Evolutionary conservation across 2,329 filamentous ascomycete genomes (phyloP).

Genomic region (Zalaria obscura): DNA sequence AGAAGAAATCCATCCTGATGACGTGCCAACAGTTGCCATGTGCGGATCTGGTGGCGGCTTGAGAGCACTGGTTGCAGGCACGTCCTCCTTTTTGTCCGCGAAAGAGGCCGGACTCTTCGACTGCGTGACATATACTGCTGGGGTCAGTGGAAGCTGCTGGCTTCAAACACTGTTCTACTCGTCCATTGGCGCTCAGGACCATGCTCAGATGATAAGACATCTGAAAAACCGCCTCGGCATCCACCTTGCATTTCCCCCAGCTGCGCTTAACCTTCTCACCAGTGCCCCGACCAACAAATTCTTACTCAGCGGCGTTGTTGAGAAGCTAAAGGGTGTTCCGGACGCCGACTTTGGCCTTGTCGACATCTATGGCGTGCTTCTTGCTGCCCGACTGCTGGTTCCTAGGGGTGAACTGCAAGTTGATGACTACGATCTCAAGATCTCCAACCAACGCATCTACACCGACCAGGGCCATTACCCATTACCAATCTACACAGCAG

Average conservation of each 20-base stretch:
- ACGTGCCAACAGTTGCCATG: constrained; percentile 85
- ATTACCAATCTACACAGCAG: constrained; percentile 87
- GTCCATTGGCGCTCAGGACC: constrained; percentile 54
- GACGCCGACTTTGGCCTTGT: constrained; percentile 77
- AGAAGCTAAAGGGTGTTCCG: constrained; percentile 76
- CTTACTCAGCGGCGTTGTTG: constrained; percentile 73
- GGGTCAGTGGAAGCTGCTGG: constrained; percentile 95
- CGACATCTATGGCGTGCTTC: constrained; percentile 77
- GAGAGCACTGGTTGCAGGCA: constrained; percentile 76
- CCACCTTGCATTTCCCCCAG: constrained; percentile 86
- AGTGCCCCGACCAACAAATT: constrained; percentile 87
- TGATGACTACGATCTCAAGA: constrained; percentile 66
- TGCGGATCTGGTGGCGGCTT: constrained; percentile 89
- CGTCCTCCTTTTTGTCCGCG: constrained; percentile 72
- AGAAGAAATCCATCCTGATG: constrained; percentile 74
- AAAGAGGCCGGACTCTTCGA: constrained; percentile 83
- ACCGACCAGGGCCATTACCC: constrained; percentile 68
- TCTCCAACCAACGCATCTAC: constrained; percentile 72
- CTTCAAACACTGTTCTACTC: constrained; percentile 79
- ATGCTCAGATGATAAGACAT: constrained; percentile 63
- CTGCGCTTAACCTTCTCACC: constrained; percentile 67
- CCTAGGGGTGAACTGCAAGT: constrained; percentile 72
- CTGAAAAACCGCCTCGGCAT: constrained; percentile 71
- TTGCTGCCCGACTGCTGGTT: constrained; percentile 73
- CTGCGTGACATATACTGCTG: constrained; percentile 87